Conservation (phyloP, 441 rosid species). For the Omphalea diandra region DNA sequence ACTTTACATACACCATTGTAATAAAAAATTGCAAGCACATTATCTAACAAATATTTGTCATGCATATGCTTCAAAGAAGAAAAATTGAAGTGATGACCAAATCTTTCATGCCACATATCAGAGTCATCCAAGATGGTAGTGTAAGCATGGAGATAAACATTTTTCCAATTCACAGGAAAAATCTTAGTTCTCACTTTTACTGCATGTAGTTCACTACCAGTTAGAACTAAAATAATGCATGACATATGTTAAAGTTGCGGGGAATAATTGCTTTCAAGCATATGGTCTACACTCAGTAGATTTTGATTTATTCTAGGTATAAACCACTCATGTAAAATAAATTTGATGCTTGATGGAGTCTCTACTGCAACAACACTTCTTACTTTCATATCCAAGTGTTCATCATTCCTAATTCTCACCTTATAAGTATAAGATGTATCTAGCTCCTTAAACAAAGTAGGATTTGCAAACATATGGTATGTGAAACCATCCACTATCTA, state of each 20-base stretch:
- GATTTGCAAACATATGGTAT: not conserved
- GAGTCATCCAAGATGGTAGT: not conserved
- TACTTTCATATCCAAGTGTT: not conserved
- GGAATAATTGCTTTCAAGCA: not conserved
- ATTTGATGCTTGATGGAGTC: not conserved
- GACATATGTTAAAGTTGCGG: not conserved
- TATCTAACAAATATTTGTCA: not conserved
- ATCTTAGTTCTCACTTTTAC: not conserved
- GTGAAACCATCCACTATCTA: not conserved
- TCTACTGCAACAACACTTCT: not conserved
- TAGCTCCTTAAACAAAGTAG: not conserved
- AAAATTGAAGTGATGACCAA: not conserved
- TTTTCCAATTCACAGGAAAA: not conserved
- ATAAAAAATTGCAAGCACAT: not conserved
- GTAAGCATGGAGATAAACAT: not conserved
- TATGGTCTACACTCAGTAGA: not conserved
- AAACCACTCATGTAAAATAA: not conserved
- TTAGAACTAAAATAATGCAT: not conserved
- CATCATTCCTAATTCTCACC: not conserved
- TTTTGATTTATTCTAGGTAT: not conserved
- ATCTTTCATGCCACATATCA: not conserved
- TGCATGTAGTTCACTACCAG: not conserved
- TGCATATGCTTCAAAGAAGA: too few species aligned
- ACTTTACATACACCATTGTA: not conserved
- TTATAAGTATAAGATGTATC: not conserved